These are phyloP conservation scores for Urochloa ruziziensis DNA, from an alignment of 176 grass and related monocot species.

Conservation along the genomic window DNA sequence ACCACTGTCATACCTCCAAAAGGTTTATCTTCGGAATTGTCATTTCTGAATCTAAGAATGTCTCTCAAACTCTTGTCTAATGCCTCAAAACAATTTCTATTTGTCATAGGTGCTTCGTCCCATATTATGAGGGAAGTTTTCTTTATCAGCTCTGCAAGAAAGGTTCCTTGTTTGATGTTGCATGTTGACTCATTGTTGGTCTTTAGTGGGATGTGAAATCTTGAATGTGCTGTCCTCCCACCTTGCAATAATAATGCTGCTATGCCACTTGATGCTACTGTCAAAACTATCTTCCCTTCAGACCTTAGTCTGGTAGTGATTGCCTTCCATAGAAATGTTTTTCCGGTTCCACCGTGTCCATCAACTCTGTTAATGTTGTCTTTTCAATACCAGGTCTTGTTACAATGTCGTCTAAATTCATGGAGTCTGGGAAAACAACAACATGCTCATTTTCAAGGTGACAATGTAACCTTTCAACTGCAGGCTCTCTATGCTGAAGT, in stretches of 20 bases:
- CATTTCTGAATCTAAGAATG: background rate
- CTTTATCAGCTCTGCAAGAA: background rate
- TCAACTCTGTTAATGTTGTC: conserved; percentile 14
- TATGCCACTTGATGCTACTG: background rate
- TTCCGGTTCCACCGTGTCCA: conserved; percentile 1
- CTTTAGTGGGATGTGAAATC: background rate
- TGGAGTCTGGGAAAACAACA: background rate
- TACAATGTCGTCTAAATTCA: background rate
- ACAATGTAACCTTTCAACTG: conserved; percentile 13
- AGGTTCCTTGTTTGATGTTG: background rate
- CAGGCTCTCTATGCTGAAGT: conserved; percentile 27
- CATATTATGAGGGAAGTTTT: background rate
- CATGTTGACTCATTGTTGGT: conserved; percentile 7
- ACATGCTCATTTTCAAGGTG: conserved; percentile 28
- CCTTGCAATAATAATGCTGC: background rate
- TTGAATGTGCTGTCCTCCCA: background rate
- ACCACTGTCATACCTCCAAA: conserved; percentile 16
- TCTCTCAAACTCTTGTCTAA: background rate
- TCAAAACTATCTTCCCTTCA: conserved; percentile 26
- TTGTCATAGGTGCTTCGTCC: conserved; percentile 5
- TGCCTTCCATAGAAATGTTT: conserved; percentile 24
- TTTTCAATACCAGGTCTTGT: background rate
- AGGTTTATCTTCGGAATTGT: background rate
- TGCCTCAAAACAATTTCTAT: background rate
- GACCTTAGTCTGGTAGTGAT: background rate